Evolutionary conservation across 2,329 filamentous ascomycete species (phyloP).

Genomic region (Beauveria asiatica): DNA sequence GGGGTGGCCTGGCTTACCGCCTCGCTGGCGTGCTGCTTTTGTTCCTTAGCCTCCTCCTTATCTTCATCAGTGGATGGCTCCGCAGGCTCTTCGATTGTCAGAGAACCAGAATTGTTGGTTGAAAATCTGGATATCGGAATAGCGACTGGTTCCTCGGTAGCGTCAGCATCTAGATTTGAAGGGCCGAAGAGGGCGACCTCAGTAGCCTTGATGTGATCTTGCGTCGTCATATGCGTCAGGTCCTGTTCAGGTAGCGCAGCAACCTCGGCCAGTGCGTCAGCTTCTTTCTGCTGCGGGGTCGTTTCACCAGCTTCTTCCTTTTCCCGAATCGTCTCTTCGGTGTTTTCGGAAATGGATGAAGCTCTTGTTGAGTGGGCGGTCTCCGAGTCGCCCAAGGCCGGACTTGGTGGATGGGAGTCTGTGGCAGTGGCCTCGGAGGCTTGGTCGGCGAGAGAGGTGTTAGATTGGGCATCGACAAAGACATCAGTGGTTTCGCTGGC

Average conservation of each 20-base stretch:
- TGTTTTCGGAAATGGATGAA: conserved; percentile 55
- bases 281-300: conserved; percentile 13
- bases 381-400: conserved; percentile 44
- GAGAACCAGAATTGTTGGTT: conserved; percentile 16
- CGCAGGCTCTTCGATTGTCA: background rate
- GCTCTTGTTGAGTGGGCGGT: conserved; percentile 52
- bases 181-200: conserved; percentile 17
- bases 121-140: conserved; percentile 37
- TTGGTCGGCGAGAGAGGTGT: conserved; percentile 36
- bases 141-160: background rate
- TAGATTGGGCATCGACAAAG: conserved; percentile 35
- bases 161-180: background rate
- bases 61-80: background rate
- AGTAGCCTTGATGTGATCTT: conserved; percentile 9
- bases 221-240: background rate
- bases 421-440: conserved; percentile 39
- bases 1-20: background rate
- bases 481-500: conserved; percentile 24
- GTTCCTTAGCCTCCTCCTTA: background rate
- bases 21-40: background rate
- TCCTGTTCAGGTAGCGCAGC: background rate
- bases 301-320: conserved; percentile 17
- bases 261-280: background rate
- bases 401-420: conserved; percentile 52
- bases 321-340: conserved; percentile 47